Conservation (phyloP, 78 protist genomes). For the Reticulomyxa filosa region DNA sequence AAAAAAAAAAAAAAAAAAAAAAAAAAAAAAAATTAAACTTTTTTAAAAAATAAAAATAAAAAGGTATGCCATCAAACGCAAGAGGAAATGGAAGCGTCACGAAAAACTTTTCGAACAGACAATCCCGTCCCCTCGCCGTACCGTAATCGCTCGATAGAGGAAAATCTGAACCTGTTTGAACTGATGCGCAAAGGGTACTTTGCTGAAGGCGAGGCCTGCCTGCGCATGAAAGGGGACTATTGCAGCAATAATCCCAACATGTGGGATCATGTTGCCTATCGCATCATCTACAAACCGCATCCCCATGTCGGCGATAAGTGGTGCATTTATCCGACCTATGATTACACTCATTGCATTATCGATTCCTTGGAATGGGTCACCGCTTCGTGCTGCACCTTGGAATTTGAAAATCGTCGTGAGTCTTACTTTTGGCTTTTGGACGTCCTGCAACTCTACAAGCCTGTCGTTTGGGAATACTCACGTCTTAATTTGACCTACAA, state of each 20-base stretch:
- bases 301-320: conserved; percentile 25
- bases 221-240: conserved; percentile 66
- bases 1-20: too few relatives aligned
- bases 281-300: conserved; percentile 44
- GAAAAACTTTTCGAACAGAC: background rate
- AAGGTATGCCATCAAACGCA: conserved; percentile 73
- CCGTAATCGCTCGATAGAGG: conserved; percentile 74
- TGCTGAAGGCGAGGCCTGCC: conserved; percentile 63
- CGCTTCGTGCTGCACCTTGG: conserved; percentile 94
- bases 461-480: conserved; percentile 85
- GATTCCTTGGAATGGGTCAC: conserved; percentile 92
- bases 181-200: conserved; percentile 66
- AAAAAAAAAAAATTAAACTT: too few relatives aligned
- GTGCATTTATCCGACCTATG: conserved; percentile 94
- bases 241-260: conserved; percentile 19
- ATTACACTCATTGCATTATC: conserved; percentile 87
- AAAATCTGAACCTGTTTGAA: conserved; percentile 58
- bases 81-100: conserved; percentile 30
- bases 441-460: conserved; percentile 58
- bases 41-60: conserved; percentile 32
- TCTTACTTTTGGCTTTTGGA: conserved; percentile 83
- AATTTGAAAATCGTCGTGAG: conserved; percentile 55
- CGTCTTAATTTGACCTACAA: conserved; percentile 67
- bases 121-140: conserved; percentile 41
- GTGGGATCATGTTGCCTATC: conserved; percentile 77